Percentiles rank a stretch among this genome's conserved stretches.
These are phyloP conservation scores for Jamesozyma gamospora DNA, from an alignment of 805 yeast genomes.

Conservation along the genomic window DNA sequence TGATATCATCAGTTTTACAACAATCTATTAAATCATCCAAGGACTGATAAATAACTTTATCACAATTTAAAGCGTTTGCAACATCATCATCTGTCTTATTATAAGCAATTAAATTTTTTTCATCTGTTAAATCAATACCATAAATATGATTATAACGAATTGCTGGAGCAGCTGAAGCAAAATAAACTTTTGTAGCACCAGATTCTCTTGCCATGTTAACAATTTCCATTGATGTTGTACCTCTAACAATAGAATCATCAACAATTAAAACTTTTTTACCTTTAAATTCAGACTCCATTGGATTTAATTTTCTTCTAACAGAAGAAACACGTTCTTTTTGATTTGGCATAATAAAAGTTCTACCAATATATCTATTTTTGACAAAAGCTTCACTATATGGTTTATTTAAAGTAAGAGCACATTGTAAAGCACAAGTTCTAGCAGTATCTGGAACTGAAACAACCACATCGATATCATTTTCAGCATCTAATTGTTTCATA, in stretches of 20 bases:
- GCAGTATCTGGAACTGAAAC: slow-evolving; percentile 98
- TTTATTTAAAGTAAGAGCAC: slow-evolving; percentile 68
- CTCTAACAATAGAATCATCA: slow-evolving; percentile 95
- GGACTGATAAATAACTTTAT: slow-evolving; percentile 79
- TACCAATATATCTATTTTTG: slow-evolving; percentile 91
- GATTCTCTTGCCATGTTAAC: slow-evolving; percentile 98
- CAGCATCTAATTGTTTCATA: slow-evolving; percentile 37
- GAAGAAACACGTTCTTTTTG: slow-evolving; percentile 89
- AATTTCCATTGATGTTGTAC: slow-evolving; percentile 93
- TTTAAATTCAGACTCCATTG: slow-evolving; percentile 87
- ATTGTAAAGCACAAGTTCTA: slow-evolving; percentile 88
- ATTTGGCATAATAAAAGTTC: slow-evolving; percentile 98
- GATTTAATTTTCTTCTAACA: slow-evolving; percentile 89
- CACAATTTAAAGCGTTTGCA: slow-evolving; percentile 76
- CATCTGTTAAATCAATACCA: slow-evolving; percentile 95
- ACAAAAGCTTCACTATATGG: slow-evolving; percentile 97
- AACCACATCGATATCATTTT: slow-evolving; percentile 74
- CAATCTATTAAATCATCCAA: slow-evolving; percentile 75
- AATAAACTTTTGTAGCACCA: slow-evolving; percentile 89
- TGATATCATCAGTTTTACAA: slow-evolving; percentile 41
- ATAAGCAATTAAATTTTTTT: slow-evolving; percentile 86
- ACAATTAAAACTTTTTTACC: slow-evolving; percentile 80
- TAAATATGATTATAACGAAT: slow-evolving; percentile 91
- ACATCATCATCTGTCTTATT: slow-evolving; percentile 66
- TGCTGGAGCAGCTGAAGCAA: slow-evolving; percentile 98